A percentile compares a stretch with the other conserved stretches of the same genome.
Evolutionary conservation across 768 basidiomycete genomes (phyloP).

Genomic region (Russula olivacea): DNA sequence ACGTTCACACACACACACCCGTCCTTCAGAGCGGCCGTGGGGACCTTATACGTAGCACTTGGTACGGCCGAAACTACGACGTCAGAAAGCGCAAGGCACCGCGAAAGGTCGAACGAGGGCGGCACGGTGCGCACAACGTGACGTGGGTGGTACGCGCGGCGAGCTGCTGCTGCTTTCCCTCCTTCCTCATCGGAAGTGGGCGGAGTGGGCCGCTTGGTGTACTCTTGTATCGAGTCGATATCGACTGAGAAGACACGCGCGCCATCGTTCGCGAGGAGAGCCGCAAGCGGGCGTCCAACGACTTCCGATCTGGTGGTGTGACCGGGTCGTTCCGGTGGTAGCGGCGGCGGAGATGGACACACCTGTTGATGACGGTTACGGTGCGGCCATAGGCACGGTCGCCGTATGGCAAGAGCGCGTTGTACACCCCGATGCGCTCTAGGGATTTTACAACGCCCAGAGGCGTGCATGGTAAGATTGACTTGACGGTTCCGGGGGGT

Average conservation of each 20-base stretch:
- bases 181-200: neutral
- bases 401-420: conserved; percentile 85
- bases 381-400: conserved; percentile 92
- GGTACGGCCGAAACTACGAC: conserved; percentile 96
- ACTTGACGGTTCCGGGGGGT: conserved; percentile 86
- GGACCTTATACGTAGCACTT: conserved; percentile 74
- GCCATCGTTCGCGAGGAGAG: conserved; percentile 92
- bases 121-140: conserved; percentile 65
- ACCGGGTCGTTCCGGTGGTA: neutral
- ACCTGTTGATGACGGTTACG: conserved; percentile 93
- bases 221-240: conserved; percentile 95
- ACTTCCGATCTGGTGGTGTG: conserved; percentile 68
- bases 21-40: conserved; percentile 85
- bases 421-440: conserved; percentile 89
- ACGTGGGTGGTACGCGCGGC: conserved; percentile 68
- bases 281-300: conserved; percentile 94
- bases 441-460: conserved; percentile 94
- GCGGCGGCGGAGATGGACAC: neutral
- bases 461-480: conserved; percentile 95
- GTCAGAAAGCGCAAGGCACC: conserved; percentile 81
- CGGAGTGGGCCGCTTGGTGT: conserved; percentile 75
- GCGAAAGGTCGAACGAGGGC: conserved; percentile 58
- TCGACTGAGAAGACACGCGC: conserved; percentile 94
- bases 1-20: conserved; percentile 94
- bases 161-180: conserved; percentile 13